phyloP scores from a whole-genome alignment of 2,329 filamentous ascomycete genomes.

The Neurospora crassa region DNA sequence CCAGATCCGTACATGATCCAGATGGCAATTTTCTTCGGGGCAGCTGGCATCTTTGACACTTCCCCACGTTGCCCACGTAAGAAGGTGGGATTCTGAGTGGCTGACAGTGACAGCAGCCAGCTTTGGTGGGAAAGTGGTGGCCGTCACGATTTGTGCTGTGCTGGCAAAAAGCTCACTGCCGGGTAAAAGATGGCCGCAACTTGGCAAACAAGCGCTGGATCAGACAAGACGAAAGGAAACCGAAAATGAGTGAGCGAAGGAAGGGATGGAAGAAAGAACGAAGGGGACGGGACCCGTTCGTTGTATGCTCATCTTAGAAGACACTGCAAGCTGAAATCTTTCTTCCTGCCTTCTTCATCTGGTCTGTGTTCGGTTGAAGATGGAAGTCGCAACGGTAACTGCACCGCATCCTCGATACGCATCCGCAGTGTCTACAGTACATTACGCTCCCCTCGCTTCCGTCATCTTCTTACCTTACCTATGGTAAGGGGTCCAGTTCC shows the following conservation, averaged over 20 bases:
- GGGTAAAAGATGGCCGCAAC: neutral
- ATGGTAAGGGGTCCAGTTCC: neutral
- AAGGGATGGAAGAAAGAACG: neutral
- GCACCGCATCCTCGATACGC: neutral
- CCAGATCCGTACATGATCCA: neutral
- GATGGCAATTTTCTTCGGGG: neutral
- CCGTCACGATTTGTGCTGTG: neutral
- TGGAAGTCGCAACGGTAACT: neutral
- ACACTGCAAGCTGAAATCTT: neutral
- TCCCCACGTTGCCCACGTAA: neutral
- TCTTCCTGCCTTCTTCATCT: neutral
- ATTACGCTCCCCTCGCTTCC: neutral
- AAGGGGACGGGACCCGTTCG: neutral
- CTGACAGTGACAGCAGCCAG: neutral
- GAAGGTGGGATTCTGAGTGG: neutral
- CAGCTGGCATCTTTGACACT: neutral
- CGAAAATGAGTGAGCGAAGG: neutral
- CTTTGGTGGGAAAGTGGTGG: neutral
- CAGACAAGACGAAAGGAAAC: neutral
- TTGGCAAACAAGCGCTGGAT: neutral
- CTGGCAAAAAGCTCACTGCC: neutral
- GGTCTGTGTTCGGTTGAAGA: neutral
- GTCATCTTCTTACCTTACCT: neutral
- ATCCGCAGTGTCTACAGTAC: neutral
- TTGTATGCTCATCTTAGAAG: neutral